Evolutionary conservation across 2,329 filamentous ascomycete genomes (phyloP).

Genomic region (Talaromyces sp.): DNA sequence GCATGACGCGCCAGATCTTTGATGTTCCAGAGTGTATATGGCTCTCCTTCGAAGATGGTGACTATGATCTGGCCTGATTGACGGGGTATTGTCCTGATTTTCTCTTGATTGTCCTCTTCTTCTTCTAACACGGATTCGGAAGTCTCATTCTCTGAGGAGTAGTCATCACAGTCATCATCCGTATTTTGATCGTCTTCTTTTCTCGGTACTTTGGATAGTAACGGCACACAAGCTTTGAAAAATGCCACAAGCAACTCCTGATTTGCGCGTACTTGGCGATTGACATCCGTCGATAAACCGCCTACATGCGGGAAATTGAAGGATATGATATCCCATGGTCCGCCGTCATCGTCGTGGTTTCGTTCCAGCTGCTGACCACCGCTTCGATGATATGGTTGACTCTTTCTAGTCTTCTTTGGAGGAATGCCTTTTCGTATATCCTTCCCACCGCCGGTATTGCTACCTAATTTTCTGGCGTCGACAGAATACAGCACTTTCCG

Average conservation of each 20-base stretch:
- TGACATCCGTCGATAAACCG: constrained; percentile 87
- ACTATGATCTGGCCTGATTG: constrained; percentile 65
- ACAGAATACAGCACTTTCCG: constrained; percentile 44
- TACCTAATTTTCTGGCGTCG: constrained; percentile 45
- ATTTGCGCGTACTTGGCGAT: constrained; percentile 89
- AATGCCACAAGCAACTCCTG: constrained; percentile 59
- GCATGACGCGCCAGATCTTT: constrained; percentile 77
- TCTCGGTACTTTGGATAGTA: constrained; percentile 35
- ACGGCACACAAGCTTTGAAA: constrained; percentile 46
- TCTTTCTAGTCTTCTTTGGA: constrained; percentile 34
- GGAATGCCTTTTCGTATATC: constrained; percentile 43
- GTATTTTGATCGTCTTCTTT: constrained; percentile 24
- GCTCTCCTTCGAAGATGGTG: constrained; percentile 88
- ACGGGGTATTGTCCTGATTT: constrained; percentile 17
- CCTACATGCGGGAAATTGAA: constrained; percentile 99
- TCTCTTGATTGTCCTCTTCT: constrained; percentile 24
- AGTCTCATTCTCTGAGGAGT: constrained; percentile 13
- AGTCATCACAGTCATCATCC: constrained; percentile 21
- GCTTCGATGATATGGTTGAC: constrained; percentile 8
- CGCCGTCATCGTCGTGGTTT: constrained; percentile 23
- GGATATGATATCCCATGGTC: constrained; percentile 70
- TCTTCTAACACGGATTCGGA: constrained; percentile 23
- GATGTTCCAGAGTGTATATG: constrained; percentile 95
- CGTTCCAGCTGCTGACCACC: not conserved
- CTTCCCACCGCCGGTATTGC: constrained; percentile 39